Evolutionary conservation across 1,284 basidiomycete genomes (phyloP), one percentile per base, ranked within the genome.

Genomic region (Sparassis latifolia): DNA sequence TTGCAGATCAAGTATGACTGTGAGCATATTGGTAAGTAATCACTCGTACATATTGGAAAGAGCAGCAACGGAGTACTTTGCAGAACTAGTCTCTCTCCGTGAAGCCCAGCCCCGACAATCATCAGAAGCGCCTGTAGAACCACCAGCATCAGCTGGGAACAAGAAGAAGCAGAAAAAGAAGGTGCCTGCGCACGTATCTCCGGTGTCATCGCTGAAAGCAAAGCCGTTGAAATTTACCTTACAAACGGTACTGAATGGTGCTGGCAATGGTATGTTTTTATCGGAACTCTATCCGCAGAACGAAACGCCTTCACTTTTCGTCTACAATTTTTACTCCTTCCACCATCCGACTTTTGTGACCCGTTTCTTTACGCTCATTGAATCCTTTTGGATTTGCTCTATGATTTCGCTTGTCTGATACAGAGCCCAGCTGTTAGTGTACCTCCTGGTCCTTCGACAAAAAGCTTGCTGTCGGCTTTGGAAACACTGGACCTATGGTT

Each of bases 11-110:
- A 70, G 49, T 69, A 71, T 45, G 73, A 76, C 12, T 57, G 60
- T 4, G 71, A 76, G 52, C 68, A 67, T 52, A 65, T 71, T 38
- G 72, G 78, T 78, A 54, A 39, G 71, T 62, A n/a, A 37, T 20
- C 20, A 20, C 20, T 20, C 20, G 20, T 20, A 20, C 20, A 20
- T 20, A 20, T 20, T 20, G 20, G 20, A 20, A 20, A 20, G 20
- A 20, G 20, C 20, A 20, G 20, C 20, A 20, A 20, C 20, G 20
- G 20, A 7, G 33, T 12, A 33, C 28, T 42, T 30, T 35, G 12
- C n/a, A 59, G 56, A 55, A 42, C 49, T 52, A 29, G 10, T 52
- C 5, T 45, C 45, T 5, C 47, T 53, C 5, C 53, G 54, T 20
- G 52, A 55, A 10, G 41, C 56, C n/a, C 43, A 28, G 29, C 31